A percentile compares a stretch with the other conserved stretches of the same genome.
These are phyloP conservation scores for Thalassiosira exigua DNA, from an alignment of 352 stramenopile species.

Conservation along the genomic window DNA sequence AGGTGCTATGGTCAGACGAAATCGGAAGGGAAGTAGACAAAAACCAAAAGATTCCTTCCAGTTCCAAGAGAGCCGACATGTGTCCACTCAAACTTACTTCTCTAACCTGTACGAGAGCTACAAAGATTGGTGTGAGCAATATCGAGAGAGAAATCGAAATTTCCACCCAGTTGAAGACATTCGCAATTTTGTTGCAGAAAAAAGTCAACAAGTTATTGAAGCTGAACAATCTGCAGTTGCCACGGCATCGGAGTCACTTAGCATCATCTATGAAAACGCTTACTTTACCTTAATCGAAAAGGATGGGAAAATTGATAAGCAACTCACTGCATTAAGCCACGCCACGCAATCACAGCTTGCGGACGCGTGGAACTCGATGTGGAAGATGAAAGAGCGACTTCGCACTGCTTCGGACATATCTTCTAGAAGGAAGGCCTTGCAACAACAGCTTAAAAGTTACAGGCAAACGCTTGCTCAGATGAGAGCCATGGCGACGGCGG, in stretches of 20 bases:
- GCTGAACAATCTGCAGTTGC: constrained; percentile 72
- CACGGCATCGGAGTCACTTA: constrained; percentile 42
- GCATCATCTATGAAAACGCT: constrained; percentile 63
- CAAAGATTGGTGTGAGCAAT: constrained; percentile 68
- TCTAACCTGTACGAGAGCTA: constrained; percentile 81
- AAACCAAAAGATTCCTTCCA: constrained; percentile 32
- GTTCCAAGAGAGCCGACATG: constrained; percentile 55
- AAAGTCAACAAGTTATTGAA: constrained; percentile 55
- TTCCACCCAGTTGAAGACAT: constrained; percentile 77
- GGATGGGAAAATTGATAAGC: constrained; percentile 73
- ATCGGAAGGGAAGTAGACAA: constrained; percentile 22
- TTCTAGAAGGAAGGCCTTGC: constrained; percentile 56
- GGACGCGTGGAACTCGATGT: constrained; percentile 81
- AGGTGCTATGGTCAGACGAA: constrained; percentile 10
- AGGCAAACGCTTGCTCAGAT: constrained; percentile 69
- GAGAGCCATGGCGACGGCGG: constrained; percentile 56
- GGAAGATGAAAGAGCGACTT: constrained; percentile 72
- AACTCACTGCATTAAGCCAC: constrained; percentile 67
- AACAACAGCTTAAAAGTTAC: constrained; percentile 77
- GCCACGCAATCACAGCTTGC: constrained; percentile 59
- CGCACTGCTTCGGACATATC: constrained; percentile 76
- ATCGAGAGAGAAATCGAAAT: constrained; percentile 58
- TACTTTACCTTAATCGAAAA: constrained; percentile 75
- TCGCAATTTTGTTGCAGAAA: constrained; percentile 68
- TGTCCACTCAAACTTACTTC: constrained; percentile 72